Base-by-base conservation (phyloP, 306 rosid species). In the Medicago ruthenica region DNA sequence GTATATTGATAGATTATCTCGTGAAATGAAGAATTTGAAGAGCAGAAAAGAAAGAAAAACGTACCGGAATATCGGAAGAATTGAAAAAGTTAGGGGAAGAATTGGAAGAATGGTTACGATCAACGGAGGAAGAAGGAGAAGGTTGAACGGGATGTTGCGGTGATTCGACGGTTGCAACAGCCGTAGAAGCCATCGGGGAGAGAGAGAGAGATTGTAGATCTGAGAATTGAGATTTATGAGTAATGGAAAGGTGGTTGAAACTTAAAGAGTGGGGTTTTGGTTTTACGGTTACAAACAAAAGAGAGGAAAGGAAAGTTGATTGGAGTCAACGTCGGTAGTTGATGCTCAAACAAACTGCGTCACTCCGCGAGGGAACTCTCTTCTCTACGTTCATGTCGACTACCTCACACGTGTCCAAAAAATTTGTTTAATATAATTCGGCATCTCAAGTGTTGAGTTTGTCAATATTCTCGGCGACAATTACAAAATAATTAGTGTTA, bases 51-150 rank as follows among this genome's bases (percentile, higher is more conserved):
- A n/a, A n/a, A n/a, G 63, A 45, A 16, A 41, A 51, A 2, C 11
- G 66, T 45, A 88, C 96, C 94, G 83, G 91, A 82, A 15, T 45
- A 74, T 91, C 98, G 34, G 75, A 15, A 57, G 87, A 91, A 18
- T 62, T 27, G 13, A 24, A 77, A 41, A 41, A 5, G 48, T 76
- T 69, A 54, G 89, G 87, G 11, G 89, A 86, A 45, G 90, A 84
- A 71, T 63, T 65, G 73, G 85, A 61, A 16, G 85, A 72, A 54
- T 74, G 81, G 74, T 58, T 65, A 68, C 85, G 91, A 86, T 87
- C 93, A 50, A 79, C 67, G 50, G 85, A 54, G 50, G 85, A 62
- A 54, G 87, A 73, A 17, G 89, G 83, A 57, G 91, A 83, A 15
- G 82, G 81, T 39, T 86, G 87, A 76, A 64, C 48, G 9, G 48